Evolutionary conservation across 306 rosid genomes (phyloP), one percentile per base, ranked within the genome.

Genomic region (Hippophae gyantsensis): DNA sequence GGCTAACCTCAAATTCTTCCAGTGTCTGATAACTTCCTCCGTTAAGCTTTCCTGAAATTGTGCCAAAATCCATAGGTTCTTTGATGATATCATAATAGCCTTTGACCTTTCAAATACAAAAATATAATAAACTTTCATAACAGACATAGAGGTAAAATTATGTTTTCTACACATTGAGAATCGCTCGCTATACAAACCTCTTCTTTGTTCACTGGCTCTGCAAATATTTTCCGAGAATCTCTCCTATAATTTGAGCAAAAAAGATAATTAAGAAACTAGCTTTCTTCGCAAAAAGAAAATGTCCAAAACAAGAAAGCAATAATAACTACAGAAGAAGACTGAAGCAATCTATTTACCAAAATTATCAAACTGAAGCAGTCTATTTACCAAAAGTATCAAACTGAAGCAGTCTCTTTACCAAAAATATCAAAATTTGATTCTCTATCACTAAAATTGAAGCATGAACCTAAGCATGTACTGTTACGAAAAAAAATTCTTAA

Each of bases 1-100:
- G 59, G 46, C 66, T 58, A 65, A 72, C 76, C 76, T 72, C 54
- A 42, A 72, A 72, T 47, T 65, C 76, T 6, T 48, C 62, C 8
- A 60, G 43, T 46, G 67, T 13, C 58, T 13, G 54, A 58, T 72
- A 72, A 58, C 32, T 60, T 58, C 67, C 71, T 58, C 26, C 54
- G 11, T 54, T 9, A 52, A 72, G 71, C 48, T 65, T 72, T 48
- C 5, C 53, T 47, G 63, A 40, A 42, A 72, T 54, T 7, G 58
- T 72, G 3, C 67, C 49, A 5, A 72, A 60, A 54, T 72, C 76
- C 71, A 72, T 72, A 25, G 71, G 71, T 47, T 72, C 57, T 54
- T 72, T 13, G 47, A 72, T 59, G 63, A 50, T 10, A n/a, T 72
- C 67, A 60, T 65, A 58, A 56, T 72, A 72, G 18, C 48, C 48